Conservation (phyloP, 2,329 filamentous ascomycete genomes). For the Colletotrichum cereale region DNA sequence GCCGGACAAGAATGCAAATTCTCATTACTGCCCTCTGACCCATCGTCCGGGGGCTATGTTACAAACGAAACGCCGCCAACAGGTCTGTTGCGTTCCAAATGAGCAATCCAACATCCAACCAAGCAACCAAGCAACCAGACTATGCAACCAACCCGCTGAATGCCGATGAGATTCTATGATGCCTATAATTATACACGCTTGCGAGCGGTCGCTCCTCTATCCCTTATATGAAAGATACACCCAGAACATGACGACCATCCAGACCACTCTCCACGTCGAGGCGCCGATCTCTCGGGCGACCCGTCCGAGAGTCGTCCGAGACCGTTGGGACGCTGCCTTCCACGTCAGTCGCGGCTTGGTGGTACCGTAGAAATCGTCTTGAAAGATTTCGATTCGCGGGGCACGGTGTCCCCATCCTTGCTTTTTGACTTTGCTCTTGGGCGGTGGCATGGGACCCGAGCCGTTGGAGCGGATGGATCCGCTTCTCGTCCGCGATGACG, state of each 20-base stretch:
- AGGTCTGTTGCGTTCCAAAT: constrained; percentile 18
- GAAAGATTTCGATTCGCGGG: constrained; percentile 67
- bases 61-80: constrained; percentile 20
- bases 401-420: constrained; percentile 61
- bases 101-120: background rate
- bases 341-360: constrained; percentile 51
- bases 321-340: constrained; percentile 46
- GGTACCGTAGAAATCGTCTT: constrained; percentile 59
- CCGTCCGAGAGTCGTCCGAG: constrained; percentile 55
- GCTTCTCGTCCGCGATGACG: constrained; percentile 42
- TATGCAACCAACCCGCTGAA: constrained; percentile 36
- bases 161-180: background rate
- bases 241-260: constrained; percentile 75
- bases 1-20: background rate
- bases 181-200: constrained; percentile 26
- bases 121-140: constrained; percentile 24
- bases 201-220: constrained; percentile 50
- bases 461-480: constrained; percentile 47
- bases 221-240: constrained; percentile 75
- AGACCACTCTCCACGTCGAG: constrained; percentile 71
- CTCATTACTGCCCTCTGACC: constrained; percentile 4
- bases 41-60: constrained; percentile 9
- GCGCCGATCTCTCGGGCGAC: constrained; percentile 72
- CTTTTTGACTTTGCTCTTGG: constrained; percentile 47
- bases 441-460: constrained; percentile 41